Base-by-base conservation (phyloP, 768 basidiomycete species). In the Epithele typhae region DNA sequence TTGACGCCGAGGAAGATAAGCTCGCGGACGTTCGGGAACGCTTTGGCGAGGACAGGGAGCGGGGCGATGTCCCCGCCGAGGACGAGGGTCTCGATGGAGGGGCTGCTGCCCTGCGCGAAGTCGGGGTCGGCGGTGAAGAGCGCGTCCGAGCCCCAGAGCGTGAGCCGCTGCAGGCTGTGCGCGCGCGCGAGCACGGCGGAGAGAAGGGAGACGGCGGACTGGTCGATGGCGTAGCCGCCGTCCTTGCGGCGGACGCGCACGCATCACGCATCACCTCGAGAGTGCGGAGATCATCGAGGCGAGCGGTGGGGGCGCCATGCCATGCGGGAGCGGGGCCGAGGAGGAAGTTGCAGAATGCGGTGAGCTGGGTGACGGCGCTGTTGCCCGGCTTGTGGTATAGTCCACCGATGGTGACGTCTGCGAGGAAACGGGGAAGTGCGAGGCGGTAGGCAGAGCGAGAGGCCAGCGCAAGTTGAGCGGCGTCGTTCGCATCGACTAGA, bases 61-160 rank as follows among this genome's bases (percentile, higher is more conserved):
- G 52, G 36, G 1, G 55, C 49, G 12, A 57, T 40, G 44, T 51
- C 52, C 2, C 55, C 55, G 1, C 52, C 55, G 14, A 57, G 44
- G n/a, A 44, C 22, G n/a, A 54, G 52, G 2, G 49, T 45, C n/a
- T 45, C 34, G 17, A 57, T 53, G 5, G 46, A 45, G 1, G 46
- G 25, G 45, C 49, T 49, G 44, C 45, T 45, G 3, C 36, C 33
- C 19, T 38, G 19, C 33, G 40, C 49, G 34, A 54, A 48, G 40
- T 21, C 37, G n/a, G 55, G 55, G 35, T 33, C 42, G 14, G 46
- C 55, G 19, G 42, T 30, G 30, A 57, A 50, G 32, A 57, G 49
- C 5, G 43, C 46, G 34, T 51, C 52, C 12, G 49, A 40, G 25
- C 52, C 52, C 55, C 55, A 57, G 3, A 53, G 35, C 5, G 52